A percentile compares a stretch with the other conserved stretches of the same genome.
These are phyloP conservation scores for Geranium incanum DNA, from an alignment of 441 rosid species.

Conservation along the genomic window DNA sequence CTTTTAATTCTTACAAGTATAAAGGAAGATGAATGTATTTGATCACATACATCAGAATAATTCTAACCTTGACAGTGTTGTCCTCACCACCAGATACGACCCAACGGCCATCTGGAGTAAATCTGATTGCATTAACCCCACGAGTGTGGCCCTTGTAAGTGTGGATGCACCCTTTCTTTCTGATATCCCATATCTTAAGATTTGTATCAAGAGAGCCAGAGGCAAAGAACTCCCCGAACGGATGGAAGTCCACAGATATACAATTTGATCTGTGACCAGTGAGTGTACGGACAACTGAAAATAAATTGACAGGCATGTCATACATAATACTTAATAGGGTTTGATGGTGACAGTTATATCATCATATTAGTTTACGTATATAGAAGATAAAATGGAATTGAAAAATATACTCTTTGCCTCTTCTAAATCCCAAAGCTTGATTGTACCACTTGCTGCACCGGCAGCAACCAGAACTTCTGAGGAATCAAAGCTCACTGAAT, in stretches of 20 bases:
- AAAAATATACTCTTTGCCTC: constrained; percentile 82
- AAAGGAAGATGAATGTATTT: background rate
- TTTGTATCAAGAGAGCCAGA: constrained; percentile 95
- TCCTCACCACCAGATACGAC: constrained; percentile 99
- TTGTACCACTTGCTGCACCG: constrained; percentile 96
- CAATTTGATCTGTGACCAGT: constrained; percentile 97
- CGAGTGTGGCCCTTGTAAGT: constrained; percentile 97
- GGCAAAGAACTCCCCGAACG: constrained; percentile 97
- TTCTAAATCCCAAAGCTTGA: constrained; percentile 98
- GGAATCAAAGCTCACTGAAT: constrained; percentile 93
- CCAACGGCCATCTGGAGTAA: constrained; percentile 99
- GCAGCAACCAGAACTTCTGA: constrained; percentile 91
- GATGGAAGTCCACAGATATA: constrained; percentile 91
- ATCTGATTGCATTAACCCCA: constrained; percentile 92
- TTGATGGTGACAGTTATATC: background rate
- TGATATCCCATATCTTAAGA: constrained; percentile 99
- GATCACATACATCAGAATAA: constrained; percentile 17
- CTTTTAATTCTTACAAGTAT: background rate
- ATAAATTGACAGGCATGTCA: constrained; percentile 4
- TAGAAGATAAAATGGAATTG: constrained; percentile 11
- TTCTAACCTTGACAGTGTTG: constrained; percentile 76
- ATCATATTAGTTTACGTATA: background rate
- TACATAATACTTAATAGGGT: background rate
- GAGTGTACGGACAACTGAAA: constrained; percentile 76
- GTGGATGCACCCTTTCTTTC: constrained; percentile 96